phyloP scores from a whole-genome alignment of 352 stramenopile genomes.

The Phytophthora multivora region DNA sequence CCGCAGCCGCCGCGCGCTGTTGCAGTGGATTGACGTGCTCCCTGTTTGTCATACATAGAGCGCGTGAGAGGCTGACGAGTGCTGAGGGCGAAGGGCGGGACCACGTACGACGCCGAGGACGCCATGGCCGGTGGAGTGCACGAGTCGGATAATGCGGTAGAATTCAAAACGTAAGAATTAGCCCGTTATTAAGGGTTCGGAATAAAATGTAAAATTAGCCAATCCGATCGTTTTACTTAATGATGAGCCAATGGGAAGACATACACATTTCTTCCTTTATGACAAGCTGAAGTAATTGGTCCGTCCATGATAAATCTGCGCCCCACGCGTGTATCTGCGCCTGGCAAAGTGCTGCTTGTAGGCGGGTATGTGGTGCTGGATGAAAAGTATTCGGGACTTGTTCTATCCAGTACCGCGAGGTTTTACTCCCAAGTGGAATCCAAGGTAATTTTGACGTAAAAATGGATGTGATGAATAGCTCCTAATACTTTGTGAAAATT shows the following conservation, averaged over 20 bases:
- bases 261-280: neutral
- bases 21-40: conserved; percentile 46
- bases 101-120: conserved; percentile 35
- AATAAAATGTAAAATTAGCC: conserved; percentile 8
- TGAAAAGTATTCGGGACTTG: conserved; percentile 86
- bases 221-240: conserved; percentile 20
- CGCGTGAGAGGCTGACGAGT: conserved; percentile 5
- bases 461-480: neutral
- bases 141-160: conserved; percentile 9
- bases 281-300: conserved; percentile 5
- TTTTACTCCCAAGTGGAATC: conserved; percentile 90
- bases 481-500: neutral
- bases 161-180: conserved; percentile 13
- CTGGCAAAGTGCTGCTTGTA: conserved; percentile 96
- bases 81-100: neutral
- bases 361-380: conserved; percentile 97
- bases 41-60: conserved; percentile 15
- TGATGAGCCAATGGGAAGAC: conserved; percentile 5
- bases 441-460: conserved; percentile 9
- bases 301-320: conserved; percentile 11
- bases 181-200: conserved; percentile 17
- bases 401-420: conserved; percentile 91
- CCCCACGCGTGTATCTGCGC: conserved; percentile 83
- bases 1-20: conserved; percentile 61
- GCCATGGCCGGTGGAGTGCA: conserved; percentile 17